Evolutionary conservation across 177 flowering plant species (phyloP).

Genomic region (Tripterygium wilfordii): DNA sequence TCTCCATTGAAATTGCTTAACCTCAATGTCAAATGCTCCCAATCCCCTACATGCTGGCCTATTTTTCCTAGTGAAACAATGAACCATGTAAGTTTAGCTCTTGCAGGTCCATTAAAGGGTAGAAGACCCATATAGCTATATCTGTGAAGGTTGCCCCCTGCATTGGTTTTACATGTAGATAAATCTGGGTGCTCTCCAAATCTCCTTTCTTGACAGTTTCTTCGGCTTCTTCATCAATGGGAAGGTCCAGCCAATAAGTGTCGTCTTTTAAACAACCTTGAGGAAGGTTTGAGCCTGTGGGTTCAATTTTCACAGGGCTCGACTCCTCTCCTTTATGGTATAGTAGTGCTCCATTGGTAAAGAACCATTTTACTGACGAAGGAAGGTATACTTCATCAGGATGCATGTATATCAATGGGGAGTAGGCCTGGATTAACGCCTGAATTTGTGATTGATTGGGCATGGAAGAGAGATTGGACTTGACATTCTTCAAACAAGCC

Average conservation of each 20-base stretch:
- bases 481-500: conserved; percentile 37
- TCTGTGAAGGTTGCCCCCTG: conserved; percentile 45
- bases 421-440: conserved; percentile 32
- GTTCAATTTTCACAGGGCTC: conserved; percentile 24
- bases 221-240: conserved; percentile 24
- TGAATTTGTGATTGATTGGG: conserved; percentile 35
- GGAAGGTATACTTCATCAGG: conserved; percentile 47
- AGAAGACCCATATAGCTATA: conserved; percentile 45
- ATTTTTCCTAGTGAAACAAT: conserved; percentile 32
- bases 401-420: conserved; percentile 46
- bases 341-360: conserved; percentile 42
- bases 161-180: conserved; percentile 45
- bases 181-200: conserved; percentile 19
- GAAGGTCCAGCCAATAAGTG: conserved; percentile 54
- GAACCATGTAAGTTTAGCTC: conserved; percentile 29
- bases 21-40: conserved; percentile 62
- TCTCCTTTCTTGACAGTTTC: conserved; percentile 38
- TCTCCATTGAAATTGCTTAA: conserved; percentile 50
- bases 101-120: conserved; percentile 54
- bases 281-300: conserved; percentile 47
- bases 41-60: conserved; percentile 61
- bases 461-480: conserved; percentile 15
- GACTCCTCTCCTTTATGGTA: conserved; percentile 27
- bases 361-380: conserved; percentile 50
- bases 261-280: conserved; percentile 46